Evolutionary conservation across 768 basidiomycete species (phyloP).

Genomic region (Phlebiopsis gigantea): DNA sequence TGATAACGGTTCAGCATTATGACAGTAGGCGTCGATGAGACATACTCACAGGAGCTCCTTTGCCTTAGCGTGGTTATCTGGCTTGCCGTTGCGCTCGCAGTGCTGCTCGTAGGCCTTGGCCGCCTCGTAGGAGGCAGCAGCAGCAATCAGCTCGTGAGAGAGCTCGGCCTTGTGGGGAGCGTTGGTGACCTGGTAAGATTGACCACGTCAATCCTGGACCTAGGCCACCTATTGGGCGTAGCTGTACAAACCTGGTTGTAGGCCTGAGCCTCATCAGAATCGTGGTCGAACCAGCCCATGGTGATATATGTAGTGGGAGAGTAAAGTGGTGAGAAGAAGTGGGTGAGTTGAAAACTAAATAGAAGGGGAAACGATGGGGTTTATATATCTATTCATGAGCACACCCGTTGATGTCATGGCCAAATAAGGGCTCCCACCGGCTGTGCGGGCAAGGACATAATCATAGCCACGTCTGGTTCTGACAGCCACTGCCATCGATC

Average conservation of each 20-base stretch:
- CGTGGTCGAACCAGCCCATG: conserved; percentile 40
- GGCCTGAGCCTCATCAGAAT: conserved; percentile 37
- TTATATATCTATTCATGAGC: conserved; percentile 3
- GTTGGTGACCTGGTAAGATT: conserved; percentile 34
- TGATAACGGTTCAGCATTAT: conserved; percentile 46
- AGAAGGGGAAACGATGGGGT: neutral
- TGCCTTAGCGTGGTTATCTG: conserved; percentile 44
- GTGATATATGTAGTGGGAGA: conserved; percentile 16
- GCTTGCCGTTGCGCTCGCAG: conserved; percentile 40
- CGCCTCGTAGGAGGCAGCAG: conserved; percentile 64
- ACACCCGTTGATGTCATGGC: conserved; percentile 3
- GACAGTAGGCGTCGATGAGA: neutral
- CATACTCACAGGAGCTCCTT: conserved; percentile 49
- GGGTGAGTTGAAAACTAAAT: conserved; percentile 2
- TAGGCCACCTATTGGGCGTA: too few relatives aligned
- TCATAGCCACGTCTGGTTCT: neutral
- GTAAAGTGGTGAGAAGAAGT: conserved; percentile 14
- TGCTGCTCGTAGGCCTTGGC: conserved; percentile 62
- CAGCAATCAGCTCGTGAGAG: conserved; percentile 65
- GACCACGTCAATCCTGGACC: neutral
- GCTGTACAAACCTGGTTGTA: conserved; percentile 39
- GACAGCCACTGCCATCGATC: conserved; percentile 3
- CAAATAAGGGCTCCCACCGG: conserved; percentile 1
- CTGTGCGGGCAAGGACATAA: neutral
- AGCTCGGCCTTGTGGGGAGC: conserved; percentile 52